Evolutionary conservation across 345 rosid species (phyloP).

Genomic region (Rhizophora mangle): DNA sequence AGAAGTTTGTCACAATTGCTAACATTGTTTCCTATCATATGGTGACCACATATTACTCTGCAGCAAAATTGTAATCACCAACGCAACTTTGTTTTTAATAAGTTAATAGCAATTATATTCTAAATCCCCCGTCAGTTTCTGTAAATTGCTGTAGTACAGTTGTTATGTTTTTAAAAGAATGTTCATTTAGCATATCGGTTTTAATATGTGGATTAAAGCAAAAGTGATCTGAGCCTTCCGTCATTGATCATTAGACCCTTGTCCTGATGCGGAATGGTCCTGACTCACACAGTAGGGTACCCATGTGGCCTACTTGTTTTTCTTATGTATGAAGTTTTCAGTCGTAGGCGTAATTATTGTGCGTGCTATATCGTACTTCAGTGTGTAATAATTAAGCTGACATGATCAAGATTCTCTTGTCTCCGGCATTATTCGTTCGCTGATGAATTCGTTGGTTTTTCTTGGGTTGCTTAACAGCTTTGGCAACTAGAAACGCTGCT

Average conservation of each 20-base stretch:
- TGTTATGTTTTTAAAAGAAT: no score
- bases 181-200: not conserved
- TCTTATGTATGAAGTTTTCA: not conserved
- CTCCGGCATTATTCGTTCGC: slow-evolving; percentile 6
- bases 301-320: slow-evolving; percentile 30
- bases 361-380: slow-evolving; percentile 19
- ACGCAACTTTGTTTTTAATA: no score
- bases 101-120: no score
- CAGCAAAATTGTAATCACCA: no score
- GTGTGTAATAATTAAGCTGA: slow-evolving; percentile 19
- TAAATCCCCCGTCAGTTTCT: no score
- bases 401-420: slow-evolving; percentile 18
- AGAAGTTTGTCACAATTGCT: no score
- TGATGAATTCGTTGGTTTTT: not conserved
- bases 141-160: no score
- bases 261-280: slow-evolving; percentile 20
- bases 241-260: slow-evolving; percentile 17
- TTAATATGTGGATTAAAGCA: not conserved
- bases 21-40: no score
- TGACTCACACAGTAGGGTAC: slow-evolving; percentile 16
- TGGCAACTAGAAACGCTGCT: slow-evolving; percentile 99
- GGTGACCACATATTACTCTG: no score
- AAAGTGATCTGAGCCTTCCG: slow-evolving; percentile 4
- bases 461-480: slow-evolving; percentile 48
- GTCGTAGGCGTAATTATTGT: not conserved